Evolutionary conservation across 2,329 filamentous ascomycete genomes (phyloP).

Genomic region (Biscogniauxia marginata): DNA sequence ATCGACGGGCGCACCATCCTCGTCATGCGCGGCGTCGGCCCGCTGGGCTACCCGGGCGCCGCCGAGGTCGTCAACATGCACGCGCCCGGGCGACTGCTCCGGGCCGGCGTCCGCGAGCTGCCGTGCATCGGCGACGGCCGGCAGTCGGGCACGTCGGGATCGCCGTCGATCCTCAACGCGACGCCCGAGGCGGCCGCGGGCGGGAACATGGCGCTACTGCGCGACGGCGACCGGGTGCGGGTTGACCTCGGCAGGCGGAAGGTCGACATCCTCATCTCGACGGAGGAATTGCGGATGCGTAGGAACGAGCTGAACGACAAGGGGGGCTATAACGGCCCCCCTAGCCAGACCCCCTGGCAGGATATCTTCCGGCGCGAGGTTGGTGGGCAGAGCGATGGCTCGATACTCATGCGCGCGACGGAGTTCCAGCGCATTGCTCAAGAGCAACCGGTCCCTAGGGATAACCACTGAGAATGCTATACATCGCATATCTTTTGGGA

Average conservation of each 20-base stretch:
- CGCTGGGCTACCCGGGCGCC: slow-evolving; percentile 49
- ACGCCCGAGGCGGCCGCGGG: slow-evolving; percentile 54
- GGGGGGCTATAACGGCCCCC: slow-evolving; percentile 38
- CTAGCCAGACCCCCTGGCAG: slow-evolving; percentile 50
- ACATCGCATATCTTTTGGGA: too few species aligned
- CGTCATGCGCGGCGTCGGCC: slow-evolving; percentile 49
- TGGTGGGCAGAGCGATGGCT: slow-evolving; percentile 44
- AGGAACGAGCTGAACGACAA: slow-evolving; percentile 36
- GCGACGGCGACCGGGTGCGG: slow-evolving; percentile 48
- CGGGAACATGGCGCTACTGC: slow-evolving; percentile 50
- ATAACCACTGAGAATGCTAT: too few species aligned
- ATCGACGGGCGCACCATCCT: slow-evolving; percentile 44
- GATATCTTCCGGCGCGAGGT: slow-evolving; percentile 48
- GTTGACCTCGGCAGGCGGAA: slow-evolving; percentile 49
- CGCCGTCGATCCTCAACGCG: slow-evolving; percentile 55
- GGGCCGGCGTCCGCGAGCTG: slow-evolving; percentile 44
- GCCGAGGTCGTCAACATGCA: slow-evolving; percentile 55
- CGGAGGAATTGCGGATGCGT: slow-evolving; percentile 41
- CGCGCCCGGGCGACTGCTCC: slow-evolving; percentile 43
- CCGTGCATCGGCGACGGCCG: slow-evolving; percentile 54
- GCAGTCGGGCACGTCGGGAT: slow-evolving; percentile 54
- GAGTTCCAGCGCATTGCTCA: slow-evolving; percentile 48
- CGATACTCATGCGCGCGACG: slow-evolving; percentile 45
- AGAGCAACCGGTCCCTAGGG: slow-evolving; percentile 37
- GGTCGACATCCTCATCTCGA: slow-evolving; percentile 46